Evolutionary conservation across 2,329 filamentous ascomycete genomes (phyloP), one percentile per base, ranked within the genome.

Genomic region (Thielaviopsis ethacetica): DNA sequence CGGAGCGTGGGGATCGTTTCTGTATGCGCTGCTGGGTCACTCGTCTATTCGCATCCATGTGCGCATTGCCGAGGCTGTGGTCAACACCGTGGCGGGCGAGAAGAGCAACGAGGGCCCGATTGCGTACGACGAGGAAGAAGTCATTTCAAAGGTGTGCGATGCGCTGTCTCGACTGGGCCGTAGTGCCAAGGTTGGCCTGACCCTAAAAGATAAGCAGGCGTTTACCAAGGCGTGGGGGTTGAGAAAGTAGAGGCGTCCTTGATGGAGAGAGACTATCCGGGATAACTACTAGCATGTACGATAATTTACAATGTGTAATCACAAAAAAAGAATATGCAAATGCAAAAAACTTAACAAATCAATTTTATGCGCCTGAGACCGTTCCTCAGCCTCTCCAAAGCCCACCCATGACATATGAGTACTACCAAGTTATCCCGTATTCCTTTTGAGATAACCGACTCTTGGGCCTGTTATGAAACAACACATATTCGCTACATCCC

Each of bases 41-140:
- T 87, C 90, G 0, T 94, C 88, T 1, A 93, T 95, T 64, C 90
- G 84, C 66, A 91, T 98, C 65, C 83, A 90, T 24, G 91, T 97
- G 13, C 82, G 93, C 55, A 91, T 98, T 59, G 93, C 90, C 0
- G 87, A 91, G 67, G 80, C 80, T 0, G 79, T 91, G 54, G 71
- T 72, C 63, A 84, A 83, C 62, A 75, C 72, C 3, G 68, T 67
- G 12, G 72, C 74, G 13, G 72, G 70, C 1, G 64, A 64, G 4
- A 68, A 67, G 6, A 65, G 66, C 12, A 65, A 63, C 1, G 62
- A 67, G 22, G 63, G 64, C 5, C 67, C 69, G 1, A 67, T 76
- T 5, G 72, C 71, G 0, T 59, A 66, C 0, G 79, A 84, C 7
- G 88, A 95, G 68, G 80, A 82, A 67, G 77, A 76, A 47, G 74